Percentiles rank a stretch among this genome's conserved stretches.
Conservation (phyloP, 2,329 filamentous ascomycete species). For the Podosphaera fusca region DNA sequence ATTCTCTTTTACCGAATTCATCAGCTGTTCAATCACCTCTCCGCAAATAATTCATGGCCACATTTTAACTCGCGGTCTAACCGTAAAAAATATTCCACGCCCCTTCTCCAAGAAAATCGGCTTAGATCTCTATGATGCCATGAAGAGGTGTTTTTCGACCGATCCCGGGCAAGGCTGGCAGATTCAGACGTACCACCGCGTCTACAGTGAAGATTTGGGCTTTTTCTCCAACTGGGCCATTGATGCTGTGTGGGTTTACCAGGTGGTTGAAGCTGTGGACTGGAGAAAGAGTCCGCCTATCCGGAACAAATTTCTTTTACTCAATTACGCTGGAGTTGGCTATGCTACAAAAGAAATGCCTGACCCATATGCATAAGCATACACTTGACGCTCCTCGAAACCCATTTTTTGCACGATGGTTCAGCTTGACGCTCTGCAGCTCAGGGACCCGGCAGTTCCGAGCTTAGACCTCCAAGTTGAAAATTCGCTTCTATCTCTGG, state of each 20-base stretch:
- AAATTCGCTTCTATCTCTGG: neutral
- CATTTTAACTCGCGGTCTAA: neutral
- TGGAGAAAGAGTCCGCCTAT: neutral
- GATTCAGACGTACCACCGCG: neutral
- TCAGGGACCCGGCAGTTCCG: neutral
- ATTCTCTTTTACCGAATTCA: neutral
- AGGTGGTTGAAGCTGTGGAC: neutral
- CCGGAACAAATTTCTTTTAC: neutral
- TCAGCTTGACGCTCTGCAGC: neutral
- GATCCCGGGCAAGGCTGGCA: neutral
- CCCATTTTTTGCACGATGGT: neutral
- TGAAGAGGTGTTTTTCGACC: neutral
- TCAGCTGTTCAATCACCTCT: neutral
- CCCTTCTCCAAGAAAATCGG: neutral
- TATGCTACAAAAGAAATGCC: slow-evolving; percentile 1
- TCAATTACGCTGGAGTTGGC: neutral
- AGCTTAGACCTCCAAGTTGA: neutral
- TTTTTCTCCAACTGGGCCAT: neutral
- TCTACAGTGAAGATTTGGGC: neutral
- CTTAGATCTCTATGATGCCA: neutral
- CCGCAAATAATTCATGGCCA: neutral
- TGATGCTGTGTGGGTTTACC: neutral
- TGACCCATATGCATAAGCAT: neutral
- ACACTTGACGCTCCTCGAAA: neutral
- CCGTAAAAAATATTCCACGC: neutral